phyloP scores from a whole-genome alignment of 1,284 basidiomycete species.

The Tilletia indica region DNA sequence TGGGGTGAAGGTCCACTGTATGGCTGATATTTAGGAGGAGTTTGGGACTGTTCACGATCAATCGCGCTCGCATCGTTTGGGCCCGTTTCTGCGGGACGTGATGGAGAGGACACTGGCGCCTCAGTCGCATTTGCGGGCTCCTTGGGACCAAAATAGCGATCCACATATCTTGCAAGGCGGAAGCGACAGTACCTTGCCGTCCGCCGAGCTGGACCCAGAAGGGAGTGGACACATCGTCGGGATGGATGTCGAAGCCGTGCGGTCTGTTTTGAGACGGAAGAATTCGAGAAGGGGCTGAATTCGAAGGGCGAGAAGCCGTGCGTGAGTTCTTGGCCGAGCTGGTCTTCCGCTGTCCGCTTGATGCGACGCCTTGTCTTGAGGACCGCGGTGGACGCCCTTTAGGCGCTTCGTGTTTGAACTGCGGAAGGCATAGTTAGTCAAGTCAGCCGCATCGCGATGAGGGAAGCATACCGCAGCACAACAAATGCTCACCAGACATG shows the following conservation, averaged over 20 bases:
- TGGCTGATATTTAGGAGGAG: too few species aligned
- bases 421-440: neutral
- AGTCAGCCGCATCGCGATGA: too few species aligned
- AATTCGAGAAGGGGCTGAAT: neutral
- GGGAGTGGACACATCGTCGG: slow-evolving; percentile 5
- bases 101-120: too few species aligned
- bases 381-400: slow-evolving; percentile 12
- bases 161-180: slow-evolving; percentile 12
- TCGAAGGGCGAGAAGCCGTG: neutral
- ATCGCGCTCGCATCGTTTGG: too few species aligned
- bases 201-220: slow-evolving; percentile 13
- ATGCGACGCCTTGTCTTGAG: neutral
- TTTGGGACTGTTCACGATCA: too few species aligned
- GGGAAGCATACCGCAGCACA: too few species aligned
- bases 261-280: neutral
- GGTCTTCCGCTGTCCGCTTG: neutral
- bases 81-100: too few species aligned
- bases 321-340: neutral
- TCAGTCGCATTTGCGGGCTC: neutral
- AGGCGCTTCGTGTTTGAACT: neutral
- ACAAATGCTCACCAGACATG: neutral
- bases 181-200: slow-evolving; percentile 3
- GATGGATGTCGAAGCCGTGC: slow-evolving; percentile 10
- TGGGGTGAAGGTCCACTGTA: neutral
- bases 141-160: neutral